Evolutionary conservation across 495 filamentous ascomycete species (phyloP).

Genomic region (Aspergillus hancockii): DNA sequence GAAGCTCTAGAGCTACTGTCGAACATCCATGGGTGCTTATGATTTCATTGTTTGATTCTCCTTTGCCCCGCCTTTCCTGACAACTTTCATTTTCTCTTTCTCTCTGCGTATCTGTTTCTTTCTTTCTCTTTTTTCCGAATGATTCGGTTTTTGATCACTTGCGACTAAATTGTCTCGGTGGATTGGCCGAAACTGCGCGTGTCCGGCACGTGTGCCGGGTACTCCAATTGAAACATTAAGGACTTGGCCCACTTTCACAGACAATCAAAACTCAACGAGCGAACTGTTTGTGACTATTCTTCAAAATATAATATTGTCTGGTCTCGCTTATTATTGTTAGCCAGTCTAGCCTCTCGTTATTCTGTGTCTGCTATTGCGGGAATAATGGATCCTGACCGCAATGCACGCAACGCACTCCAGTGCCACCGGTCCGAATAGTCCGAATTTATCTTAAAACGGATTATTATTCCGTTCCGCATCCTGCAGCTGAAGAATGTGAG

Average conservation of each 20-base stretch:
- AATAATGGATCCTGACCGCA: too few species aligned
- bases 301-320: not conserved
- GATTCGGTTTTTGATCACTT: not conserved
- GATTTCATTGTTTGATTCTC: slow-evolving; percentile 8
- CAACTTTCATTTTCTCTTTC: slow-evolving; percentile 6
- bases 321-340: slow-evolving; percentile 3
- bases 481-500: not conserved
- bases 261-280: slow-evolving; percentile 4
- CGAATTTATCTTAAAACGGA: not conserved
- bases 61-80: slow-evolving; percentile 17
- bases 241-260: not conserved
- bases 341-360: not conserved
- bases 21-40: too few species aligned
- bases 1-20: not conserved
- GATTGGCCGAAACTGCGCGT: not conserved
- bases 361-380: not conserved
- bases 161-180: not conserved
- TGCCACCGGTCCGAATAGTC: not conserved
- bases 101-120: slow-evolving; percentile 8
- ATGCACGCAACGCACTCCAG: too few species aligned
- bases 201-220: slow-evolving; percentile 1
- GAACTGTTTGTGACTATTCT: not conserved
- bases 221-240: slow-evolving; percentile 3
- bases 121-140: not conserved
- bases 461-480: slow-evolving; percentile 3